phyloP scores from a whole-genome alignment of 129 eudicot species.

The Deinandra increscens region DNA sequence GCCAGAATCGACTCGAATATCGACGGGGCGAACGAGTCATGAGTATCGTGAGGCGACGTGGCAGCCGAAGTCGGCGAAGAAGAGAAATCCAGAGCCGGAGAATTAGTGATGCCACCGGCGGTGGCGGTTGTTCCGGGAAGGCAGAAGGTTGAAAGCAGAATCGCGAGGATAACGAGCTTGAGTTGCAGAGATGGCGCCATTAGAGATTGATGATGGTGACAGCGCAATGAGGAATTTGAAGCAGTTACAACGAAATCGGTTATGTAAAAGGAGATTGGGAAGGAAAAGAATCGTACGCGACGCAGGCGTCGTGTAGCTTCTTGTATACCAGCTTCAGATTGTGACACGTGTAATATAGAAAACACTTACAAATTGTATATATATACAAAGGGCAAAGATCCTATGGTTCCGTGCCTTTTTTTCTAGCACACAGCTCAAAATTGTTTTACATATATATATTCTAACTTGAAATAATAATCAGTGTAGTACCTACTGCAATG shows the following conservation, averaged over 20 bases:
- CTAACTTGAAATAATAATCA: no score
- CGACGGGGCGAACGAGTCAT: conserved; percentile 36
- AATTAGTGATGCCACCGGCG: conserved; percentile 17
- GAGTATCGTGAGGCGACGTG: conserved; percentile 32
- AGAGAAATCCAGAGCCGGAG: conserved; percentile 9
- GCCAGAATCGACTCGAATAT: conserved; percentile 52
- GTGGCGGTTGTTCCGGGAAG: conserved; percentile 29
- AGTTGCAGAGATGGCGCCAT: conserved; percentile 42
- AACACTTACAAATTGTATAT: no score
- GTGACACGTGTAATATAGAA: conserved; percentile 13
- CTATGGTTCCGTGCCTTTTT: no score
- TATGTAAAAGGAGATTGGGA: no score
- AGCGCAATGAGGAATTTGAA: background rate
- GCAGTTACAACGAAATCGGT: conserved; percentile 17
- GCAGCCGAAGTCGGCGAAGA: conserved; percentile 23
- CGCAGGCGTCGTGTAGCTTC: background rate
- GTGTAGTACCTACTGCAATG: no score
- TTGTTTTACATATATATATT: no score
- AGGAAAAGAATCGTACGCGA: background rate
- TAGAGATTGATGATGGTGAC: conserved; percentile 5
- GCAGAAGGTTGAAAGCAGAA: conserved; percentile 38
- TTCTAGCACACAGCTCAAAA: no score
- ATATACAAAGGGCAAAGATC: no score
- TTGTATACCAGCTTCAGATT: conserved; percentile 5
- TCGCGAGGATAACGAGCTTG: conserved; percentile 25